Conservation (phyloP, 768 basidiomycete genomes). For the Auricularia sp. region DNA sequence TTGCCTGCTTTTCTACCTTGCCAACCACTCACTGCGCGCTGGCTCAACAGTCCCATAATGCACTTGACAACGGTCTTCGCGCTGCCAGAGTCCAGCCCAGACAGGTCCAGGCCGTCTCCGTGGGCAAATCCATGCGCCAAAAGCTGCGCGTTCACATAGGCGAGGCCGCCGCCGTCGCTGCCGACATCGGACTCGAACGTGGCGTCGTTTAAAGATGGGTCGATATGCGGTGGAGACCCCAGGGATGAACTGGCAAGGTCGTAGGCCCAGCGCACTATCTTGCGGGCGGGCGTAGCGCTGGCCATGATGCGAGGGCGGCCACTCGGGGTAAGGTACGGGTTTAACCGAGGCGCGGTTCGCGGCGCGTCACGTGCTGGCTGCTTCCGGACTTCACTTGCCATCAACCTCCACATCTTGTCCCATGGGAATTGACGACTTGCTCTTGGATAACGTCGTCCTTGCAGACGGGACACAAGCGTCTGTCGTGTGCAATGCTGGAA, state of each 20-base stretch:
- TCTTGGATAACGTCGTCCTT: not conserved
- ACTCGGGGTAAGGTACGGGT: not conserved
- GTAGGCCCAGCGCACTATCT: slow-evolving; percentile 8
- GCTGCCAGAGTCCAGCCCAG: slow-evolving; percentile 48
- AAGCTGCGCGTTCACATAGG: slow-evolving; percentile 71
- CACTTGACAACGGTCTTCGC: slow-evolving; percentile 59
- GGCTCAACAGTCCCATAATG: slow-evolving; percentile 63
- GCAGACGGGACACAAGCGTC: not conserved
- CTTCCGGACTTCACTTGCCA: no score
- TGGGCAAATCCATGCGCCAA: slow-evolving; percentile 69
- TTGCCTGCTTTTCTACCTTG: not conserved
- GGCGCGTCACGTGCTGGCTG: not conserved
- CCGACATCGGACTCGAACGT: slow-evolving; percentile 9
- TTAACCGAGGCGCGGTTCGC: not conserved
- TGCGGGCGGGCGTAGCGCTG: not conserved
- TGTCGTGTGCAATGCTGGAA: not conserved
- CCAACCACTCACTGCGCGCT: slow-evolving; percentile 53
- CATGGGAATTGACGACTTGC: not conserved
- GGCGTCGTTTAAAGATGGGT: not conserved
- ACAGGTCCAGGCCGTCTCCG: slow-evolving; percentile 55
- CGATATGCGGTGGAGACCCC: not conserved
- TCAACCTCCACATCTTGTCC: not conserved
- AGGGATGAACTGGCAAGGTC: slow-evolving; percentile 1
- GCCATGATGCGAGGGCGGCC: not conserved
- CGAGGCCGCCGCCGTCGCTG: slow-evolving; percentile 5